phyloP scores from a whole-genome alignment of 805 yeast genomes.

The Saturnispora sekii region DNA sequence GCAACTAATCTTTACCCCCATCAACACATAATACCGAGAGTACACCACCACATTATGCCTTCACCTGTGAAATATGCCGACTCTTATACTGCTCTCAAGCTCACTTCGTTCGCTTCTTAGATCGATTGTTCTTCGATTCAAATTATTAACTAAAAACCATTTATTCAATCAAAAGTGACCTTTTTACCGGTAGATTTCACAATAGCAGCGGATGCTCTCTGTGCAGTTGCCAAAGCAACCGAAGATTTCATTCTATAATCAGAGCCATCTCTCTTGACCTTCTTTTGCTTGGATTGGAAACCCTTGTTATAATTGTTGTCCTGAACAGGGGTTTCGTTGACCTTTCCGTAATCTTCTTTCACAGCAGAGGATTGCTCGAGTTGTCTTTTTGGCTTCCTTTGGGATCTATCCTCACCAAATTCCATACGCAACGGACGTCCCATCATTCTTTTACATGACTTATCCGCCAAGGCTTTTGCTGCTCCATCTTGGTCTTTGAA shows the following conservation, averaged over 20 bases:
- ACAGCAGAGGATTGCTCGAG: not conserved
- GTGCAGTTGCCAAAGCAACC: constrained; percentile 79
- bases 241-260: constrained; percentile 61
- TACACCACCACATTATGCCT: too few relatives aligned
- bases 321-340: not conserved
- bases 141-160: too few relatives aligned
- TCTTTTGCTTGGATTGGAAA: constrained; percentile 19
- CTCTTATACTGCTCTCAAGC: too few relatives aligned
- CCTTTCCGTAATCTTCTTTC: not conserved
- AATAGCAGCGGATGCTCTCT: constrained; percentile 80
- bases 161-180: constrained; percentile 43
- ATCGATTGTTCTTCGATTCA: too few relatives aligned
- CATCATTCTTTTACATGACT: constrained; percentile 51
- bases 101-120: too few relatives aligned
- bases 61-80: too few relatives aligned
- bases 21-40: too few relatives aligned
- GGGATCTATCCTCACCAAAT: constrained; percentile 87
- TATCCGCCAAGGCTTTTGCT: constrained; percentile 70
- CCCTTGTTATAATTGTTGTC: constrained; percentile 10
- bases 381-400: constrained; percentile 19
- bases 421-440: constrained; percentile 78
- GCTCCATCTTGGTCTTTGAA: constrained; percentile 76
- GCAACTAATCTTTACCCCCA: too few relatives aligned
- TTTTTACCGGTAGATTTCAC: constrained; percentile 89
- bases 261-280: constrained; percentile 9